Evolutionary conservation across 2,329 filamentous ascomycete species (phyloP).

Genomic region (Plectosphaerella sp.): DNA sequence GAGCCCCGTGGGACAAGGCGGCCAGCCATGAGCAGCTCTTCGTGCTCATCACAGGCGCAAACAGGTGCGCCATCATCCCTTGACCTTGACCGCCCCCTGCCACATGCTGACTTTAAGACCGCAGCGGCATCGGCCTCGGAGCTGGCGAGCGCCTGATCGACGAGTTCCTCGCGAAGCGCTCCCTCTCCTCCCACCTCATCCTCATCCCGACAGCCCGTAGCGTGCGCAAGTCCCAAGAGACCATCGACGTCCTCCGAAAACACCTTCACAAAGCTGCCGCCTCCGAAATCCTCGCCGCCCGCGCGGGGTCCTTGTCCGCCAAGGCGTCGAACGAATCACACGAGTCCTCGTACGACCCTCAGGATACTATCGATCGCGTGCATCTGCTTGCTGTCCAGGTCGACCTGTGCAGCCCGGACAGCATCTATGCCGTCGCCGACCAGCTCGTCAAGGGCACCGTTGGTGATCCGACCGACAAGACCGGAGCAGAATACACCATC

Average conservation of each 20-base stretch:
- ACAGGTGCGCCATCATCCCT: constrained; percentile 57
- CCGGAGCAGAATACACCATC: constrained; percentile 29
- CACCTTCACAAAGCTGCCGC: constrained; percentile 51
- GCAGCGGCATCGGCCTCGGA: constrained; percentile 80
- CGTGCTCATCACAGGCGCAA: constrained; percentile 78
- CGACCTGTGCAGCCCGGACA: constrained; percentile 55
- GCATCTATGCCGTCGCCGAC: constrained; percentile 44
- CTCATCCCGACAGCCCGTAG: constrained; percentile 83
- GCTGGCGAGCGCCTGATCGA: constrained; percentile 83
- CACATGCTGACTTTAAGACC: constrained; percentile 17
- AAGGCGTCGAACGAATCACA: too few species aligned
- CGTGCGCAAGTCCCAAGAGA: constrained; percentile 67
- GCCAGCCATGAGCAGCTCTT: constrained; percentile 43
- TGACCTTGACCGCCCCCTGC: background rate
- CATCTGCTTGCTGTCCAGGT: constrained; percentile 56
- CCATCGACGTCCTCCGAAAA: constrained; percentile 57
- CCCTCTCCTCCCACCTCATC: constrained; percentile 64
- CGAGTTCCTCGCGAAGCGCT: constrained; percentile 72
- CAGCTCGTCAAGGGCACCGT: constrained; percentile 39
- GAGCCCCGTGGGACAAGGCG: constrained; percentile 28
- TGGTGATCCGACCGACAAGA: constrained; percentile 39
- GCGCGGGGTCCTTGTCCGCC: constrained; percentile 19
- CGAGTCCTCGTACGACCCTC: constrained; percentile 27
- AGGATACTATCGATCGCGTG: constrained; percentile 43
- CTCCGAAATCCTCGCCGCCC: constrained; percentile 30